Evolutionary conservation across 2,329 filamentous ascomycete species (phyloP), one percentile per base, ranked within the genome.

Genomic region (Sporothrix humicola): DNA sequence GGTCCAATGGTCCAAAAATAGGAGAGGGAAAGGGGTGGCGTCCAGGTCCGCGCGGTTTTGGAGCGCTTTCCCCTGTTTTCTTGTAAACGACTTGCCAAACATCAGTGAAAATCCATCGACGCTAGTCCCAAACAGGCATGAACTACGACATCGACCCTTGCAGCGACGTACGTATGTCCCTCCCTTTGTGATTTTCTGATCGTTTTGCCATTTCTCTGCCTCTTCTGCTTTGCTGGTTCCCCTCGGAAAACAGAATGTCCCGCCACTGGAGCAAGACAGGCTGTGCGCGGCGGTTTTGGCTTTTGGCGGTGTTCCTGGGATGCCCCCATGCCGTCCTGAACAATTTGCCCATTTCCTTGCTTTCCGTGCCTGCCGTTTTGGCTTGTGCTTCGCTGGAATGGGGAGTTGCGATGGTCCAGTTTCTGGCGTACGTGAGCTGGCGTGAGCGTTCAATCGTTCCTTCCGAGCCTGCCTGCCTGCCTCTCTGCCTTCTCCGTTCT

Each of bases 141-240:
- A 46, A 44, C 31, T 59, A 59, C 50, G 46, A 56, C 50, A 56
- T 44, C 17, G 31, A 69, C 31, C 48, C 66, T 31, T 54, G 66
- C 50, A 69, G 31, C 17, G 31, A 69, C 17, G 65, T 68, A 52
- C 65, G 65, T 68, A 69, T 42, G 66, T 69, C 46, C 48, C 23
- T 52, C 65, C 65, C 23, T 65, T 68, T 26, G 23, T 26, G 23
- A 26, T 26, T 26, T 26, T 26, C 23, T 26, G 23, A 26, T 26
- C 23, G 23, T 26, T 26, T 26, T 68, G 46, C 20, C 61, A 15
- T 44, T 20, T 48, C 26, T 46, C 52, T 13, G 8, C n/a, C 20
- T 23, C 20, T 54, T 54, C 13, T 54, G n/a, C 42, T n/a, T 20
- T 15, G 46, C 26, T 12, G 10, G 8, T 13, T 66, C 20, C n/a